Conservation (phyloP, 768 basidiomycete species). For the Rubroboletus pulcherrimus region DNA sequence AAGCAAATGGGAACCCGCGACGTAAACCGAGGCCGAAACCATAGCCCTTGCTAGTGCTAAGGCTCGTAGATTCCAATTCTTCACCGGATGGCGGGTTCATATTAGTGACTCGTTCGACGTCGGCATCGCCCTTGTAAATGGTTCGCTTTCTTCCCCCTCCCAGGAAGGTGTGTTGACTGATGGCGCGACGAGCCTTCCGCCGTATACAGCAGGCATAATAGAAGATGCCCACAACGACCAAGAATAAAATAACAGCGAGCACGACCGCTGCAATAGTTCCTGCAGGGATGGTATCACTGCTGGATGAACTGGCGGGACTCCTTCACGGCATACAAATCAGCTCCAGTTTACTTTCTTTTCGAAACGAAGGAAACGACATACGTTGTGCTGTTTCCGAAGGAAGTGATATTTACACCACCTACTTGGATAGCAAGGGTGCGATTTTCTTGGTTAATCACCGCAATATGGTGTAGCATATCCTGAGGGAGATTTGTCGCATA, state of each 20-base stretch:
- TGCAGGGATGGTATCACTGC: slow-evolving; percentile 32
- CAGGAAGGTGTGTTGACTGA: slow-evolving; percentile 3
- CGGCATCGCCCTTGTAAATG: neutral
- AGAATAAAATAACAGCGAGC: slow-evolving; percentile 51
- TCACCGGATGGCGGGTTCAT: slow-evolving; percentile 14
- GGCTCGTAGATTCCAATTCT: slow-evolving; percentile 25
- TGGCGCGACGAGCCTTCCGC: slow-evolving; percentile 37
- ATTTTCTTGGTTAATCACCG: slow-evolving; percentile 55
- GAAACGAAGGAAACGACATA: slow-evolving; percentile 19
- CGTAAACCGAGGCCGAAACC: slow-evolving; percentile 33
- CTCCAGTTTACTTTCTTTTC: neutral
- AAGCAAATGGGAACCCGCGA: slow-evolving; percentile 23
- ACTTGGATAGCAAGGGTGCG: slow-evolving; percentile 46
- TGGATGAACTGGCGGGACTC: slow-evolving; percentile 14
- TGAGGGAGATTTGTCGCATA: slow-evolving; percentile 59
- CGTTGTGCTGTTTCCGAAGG: slow-evolving; percentile 32
- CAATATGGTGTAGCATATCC: slow-evolving; percentile 43
- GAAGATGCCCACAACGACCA: slow-evolving; percentile 42
- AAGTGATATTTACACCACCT: slow-evolving; percentile 49
- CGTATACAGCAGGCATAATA: slow-evolving; percentile 47
- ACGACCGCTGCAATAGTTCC: slow-evolving; percentile 68
- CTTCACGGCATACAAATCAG: slow-evolving; percentile 13
- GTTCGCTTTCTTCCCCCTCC: neutral
- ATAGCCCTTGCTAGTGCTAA: slow-evolving; percentile 32
- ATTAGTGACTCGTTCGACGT: slow-evolving; percentile 11